These are phyloP conservation scores for Symmetrospora coprosmae DNA, from an alignment of 768 basidiomycete genomes.

Conservation along the genomic window DNA sequence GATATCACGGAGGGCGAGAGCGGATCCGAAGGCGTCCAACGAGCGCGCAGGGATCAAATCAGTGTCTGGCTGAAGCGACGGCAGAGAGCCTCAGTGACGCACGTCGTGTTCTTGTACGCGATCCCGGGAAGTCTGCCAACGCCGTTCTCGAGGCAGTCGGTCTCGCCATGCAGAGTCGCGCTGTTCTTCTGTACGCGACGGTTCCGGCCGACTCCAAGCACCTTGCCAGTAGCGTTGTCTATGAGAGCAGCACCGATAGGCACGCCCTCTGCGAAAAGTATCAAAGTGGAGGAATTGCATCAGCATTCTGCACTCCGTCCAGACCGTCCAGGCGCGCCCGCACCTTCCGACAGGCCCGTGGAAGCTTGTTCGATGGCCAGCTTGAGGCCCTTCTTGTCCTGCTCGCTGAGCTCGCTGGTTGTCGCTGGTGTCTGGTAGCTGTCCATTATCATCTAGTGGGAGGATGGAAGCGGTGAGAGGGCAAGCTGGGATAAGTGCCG, in stretches of 20 bases:
- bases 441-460: too few species aligned
- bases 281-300: not conserved
- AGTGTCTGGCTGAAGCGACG: not conserved
- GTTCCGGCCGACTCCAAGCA: slow-evolving; percentile 44
- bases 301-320: not conserved
- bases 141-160: slow-evolving; percentile 43
- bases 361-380: slow-evolving; percentile 40
- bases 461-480: too few species aligned
- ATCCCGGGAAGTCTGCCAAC: slow-evolving; percentile 40
- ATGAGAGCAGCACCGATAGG: slow-evolving; percentile 50
- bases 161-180: slow-evolving; percentile 43
- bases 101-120: slow-evolving; percentile 27
- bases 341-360: slow-evolving; percentile 43
- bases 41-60: too few species aligned
- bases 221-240: slow-evolving; percentile 20
- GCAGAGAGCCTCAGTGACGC: not conserved
- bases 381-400: slow-evolving; percentile 26
- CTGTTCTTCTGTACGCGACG: slow-evolving; percentile 42
- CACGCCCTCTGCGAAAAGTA: slow-evolving; percentile 40
- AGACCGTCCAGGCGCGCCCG: not conserved
- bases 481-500: too few species aligned
- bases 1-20: too few species aligned
- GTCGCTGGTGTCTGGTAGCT: slow-evolving; percentile 31
- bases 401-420: slow-evolving; percentile 21
- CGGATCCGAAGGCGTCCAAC: slow-evolving; percentile 15